Conservation (phyloP, 768 basidiomycete species). For the Hypholoma fasciculare region DNA sequence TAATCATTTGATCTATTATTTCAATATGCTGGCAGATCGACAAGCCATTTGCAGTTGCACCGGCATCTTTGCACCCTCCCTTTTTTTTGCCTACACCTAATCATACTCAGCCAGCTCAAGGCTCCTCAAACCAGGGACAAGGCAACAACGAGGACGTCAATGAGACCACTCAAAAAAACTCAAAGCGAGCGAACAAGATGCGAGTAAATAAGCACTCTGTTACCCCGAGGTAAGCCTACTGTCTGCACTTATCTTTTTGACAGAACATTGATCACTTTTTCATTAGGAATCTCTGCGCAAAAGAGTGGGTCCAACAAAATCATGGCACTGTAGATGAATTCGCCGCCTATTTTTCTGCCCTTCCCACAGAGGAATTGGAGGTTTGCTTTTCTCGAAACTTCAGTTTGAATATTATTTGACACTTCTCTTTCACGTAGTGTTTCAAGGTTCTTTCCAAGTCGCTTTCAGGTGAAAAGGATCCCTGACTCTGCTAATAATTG, state of each 20-base stretch:
- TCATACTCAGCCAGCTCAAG: constrained; percentile 9
- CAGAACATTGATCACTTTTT: background rate
- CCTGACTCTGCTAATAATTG: constrained; percentile 7
- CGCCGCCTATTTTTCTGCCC: constrained; percentile 8
- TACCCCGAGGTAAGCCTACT: constrained; percentile 6
- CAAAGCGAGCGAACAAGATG: constrained; percentile 7
- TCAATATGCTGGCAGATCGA: background rate
- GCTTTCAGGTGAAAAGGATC: constrained; percentile 1
- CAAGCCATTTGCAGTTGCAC: constrained; percentile 5
- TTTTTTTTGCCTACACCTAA: constrained; percentile 5
- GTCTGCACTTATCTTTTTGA: constrained; percentile 3
- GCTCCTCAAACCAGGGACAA: constrained; percentile 5
- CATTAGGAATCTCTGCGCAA: constrained; percentile 10
- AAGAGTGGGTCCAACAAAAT: constrained; percentile 8
- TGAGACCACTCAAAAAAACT: constrained; percentile 8
- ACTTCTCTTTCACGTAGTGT: constrained; percentile 3
- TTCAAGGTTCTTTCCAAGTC: constrained; percentile 11
- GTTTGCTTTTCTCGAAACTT: constrained; percentile 10
- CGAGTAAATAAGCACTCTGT: constrained; percentile 9
- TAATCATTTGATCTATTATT: background rate
- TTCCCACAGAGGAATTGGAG: constrained; percentile 11
- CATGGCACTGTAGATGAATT: constrained; percentile 13
- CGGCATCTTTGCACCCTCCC: constrained; percentile 1
- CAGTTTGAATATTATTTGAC: constrained; percentile 4
- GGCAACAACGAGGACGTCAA: constrained; percentile 6